Percentiles rank a stretch among this genome's conserved stretches.
Conservation (phyloP, 2,329 filamentous ascomycete genomes). For the Cryphonectria radicalis region DNA sequence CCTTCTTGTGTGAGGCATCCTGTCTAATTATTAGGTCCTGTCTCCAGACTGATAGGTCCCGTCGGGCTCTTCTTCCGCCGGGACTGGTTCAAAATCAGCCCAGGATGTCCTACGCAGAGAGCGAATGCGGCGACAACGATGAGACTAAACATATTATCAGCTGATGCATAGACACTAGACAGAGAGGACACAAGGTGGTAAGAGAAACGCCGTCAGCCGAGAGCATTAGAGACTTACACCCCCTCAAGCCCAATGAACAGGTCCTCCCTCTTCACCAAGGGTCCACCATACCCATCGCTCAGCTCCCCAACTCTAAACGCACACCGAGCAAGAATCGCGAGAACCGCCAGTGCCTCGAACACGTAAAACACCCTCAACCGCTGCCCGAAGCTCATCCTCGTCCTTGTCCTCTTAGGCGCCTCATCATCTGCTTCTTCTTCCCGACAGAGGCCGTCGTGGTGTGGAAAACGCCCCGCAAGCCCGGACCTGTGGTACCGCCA, state of each 20-base stretch:
- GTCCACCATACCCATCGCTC: constrained; percentile 62
- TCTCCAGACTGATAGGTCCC: background rate
- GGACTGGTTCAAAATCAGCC: constrained; percentile 15
- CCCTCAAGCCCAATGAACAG: constrained; percentile 32
- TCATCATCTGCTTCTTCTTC: background rate
- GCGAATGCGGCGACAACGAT: constrained; percentile 18
- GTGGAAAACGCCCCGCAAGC: background rate
- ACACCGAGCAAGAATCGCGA: constrained; percentile 64
- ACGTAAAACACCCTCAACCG: constrained; percentile 54
- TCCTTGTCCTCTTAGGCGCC: background rate
- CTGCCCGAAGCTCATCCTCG: constrained; percentile 22
- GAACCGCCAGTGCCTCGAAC: constrained; percentile 56
- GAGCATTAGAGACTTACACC: constrained; percentile 1
- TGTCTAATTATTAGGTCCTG: background rate
- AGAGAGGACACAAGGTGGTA: no score
- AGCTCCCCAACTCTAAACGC: constrained; percentile 69
- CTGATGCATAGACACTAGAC: no score
- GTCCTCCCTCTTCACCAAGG: constrained; percentile 47
- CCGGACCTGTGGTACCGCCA: constrained; percentile 41
- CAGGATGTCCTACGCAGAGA: constrained; percentile 27
- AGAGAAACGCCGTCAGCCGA: no score
- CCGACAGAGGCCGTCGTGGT: background rate
- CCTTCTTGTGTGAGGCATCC: background rate
- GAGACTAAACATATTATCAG: constrained; percentile 16
- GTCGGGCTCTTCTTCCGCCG: constrained; percentile 3